These are phyloP conservation scores for Pyracantha coccinea DNA, from an alignment of 331 rosid species.

Conservation along the genomic window DNA sequence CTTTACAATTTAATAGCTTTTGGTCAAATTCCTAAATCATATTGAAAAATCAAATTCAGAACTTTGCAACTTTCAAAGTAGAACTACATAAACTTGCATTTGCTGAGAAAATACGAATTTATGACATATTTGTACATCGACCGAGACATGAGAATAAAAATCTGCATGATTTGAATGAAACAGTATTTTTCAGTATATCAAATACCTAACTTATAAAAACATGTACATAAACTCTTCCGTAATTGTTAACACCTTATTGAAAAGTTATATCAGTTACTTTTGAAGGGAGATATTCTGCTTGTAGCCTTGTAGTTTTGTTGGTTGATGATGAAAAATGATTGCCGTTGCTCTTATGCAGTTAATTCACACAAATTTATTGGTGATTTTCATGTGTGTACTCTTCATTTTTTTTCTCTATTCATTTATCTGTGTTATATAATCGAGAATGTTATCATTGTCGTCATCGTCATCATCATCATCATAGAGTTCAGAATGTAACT, in stretches of 20 bases:
- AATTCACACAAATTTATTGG: background rate
- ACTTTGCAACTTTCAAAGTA: background rate
- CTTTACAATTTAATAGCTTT: background rate
- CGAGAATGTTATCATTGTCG: background rate
- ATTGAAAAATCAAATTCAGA: background rate
- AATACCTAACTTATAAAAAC: background rate
- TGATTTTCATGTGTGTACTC: background rate
- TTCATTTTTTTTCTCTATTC: background rate
- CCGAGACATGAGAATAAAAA: background rate
- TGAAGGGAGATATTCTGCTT: background rate
- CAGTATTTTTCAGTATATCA: background rate
- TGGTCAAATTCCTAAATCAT: background rate
- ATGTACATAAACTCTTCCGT: background rate
- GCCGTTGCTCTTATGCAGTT: background rate
- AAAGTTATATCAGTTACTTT: background rate
- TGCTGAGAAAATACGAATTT: background rate
- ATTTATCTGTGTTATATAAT: background rate
- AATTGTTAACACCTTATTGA: background rate
- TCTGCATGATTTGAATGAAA: background rate
- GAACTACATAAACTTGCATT: background rate
- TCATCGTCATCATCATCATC: background rate
- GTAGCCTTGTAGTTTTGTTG: background rate
- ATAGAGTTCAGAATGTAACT: background rate
- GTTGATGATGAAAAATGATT: background rate
- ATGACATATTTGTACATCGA: background rate